Conservation (phyloP, 352 stramenopile species). For the Pythium monospermum region DNA sequence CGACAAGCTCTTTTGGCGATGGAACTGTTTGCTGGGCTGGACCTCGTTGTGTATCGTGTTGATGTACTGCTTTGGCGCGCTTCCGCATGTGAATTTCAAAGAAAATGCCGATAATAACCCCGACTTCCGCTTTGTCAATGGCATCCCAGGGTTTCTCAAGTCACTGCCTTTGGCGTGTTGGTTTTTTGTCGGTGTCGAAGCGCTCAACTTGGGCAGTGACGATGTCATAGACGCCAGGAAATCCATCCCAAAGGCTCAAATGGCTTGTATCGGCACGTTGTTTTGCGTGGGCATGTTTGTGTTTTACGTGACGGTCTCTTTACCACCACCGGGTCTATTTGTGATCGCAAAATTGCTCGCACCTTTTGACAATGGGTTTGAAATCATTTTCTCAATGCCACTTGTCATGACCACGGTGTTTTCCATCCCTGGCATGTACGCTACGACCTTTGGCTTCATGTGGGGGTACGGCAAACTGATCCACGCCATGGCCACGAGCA, state of each 20-base stretch:
- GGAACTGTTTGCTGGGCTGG: slow-evolving; percentile 16
- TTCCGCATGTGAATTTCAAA: slow-evolving; percentile 19
- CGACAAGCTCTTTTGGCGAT: slow-evolving; percentile 25
- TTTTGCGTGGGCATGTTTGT: slow-evolving; percentile 12
- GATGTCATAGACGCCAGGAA: slow-evolving; percentile 13
- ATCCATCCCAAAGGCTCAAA: slow-evolving; percentile 23
- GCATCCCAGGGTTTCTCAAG: slow-evolving; percentile 21
- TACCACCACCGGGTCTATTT: slow-evolving; percentile 19
- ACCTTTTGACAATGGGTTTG: slow-evolving; percentile 27
- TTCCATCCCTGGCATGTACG: slow-evolving; percentile 29
- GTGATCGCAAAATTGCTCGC: slow-evolving; percentile 20
- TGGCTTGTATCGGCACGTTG: slow-evolving; percentile 22
- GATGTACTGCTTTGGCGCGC: slow-evolving; percentile 20
- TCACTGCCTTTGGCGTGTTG: slow-evolving; percentile 19
- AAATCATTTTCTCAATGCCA: slow-evolving; percentile 22
- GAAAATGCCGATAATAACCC: slow-evolving; percentile 16
- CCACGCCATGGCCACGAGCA: slow-evolving; percentile 19
- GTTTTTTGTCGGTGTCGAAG: slow-evolving; percentile 33
- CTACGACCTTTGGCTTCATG: slow-evolving; percentile 30
- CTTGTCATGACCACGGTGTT: slow-evolving; percentile 19
- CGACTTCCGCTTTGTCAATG: slow-evolving; percentile 14
- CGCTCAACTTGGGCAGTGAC: slow-evolving; percentile 20
- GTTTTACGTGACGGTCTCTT: slow-evolving; percentile 23
- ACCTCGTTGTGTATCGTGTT: slow-evolving; percentile 13
- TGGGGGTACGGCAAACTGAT: slow-evolving; percentile 27